Evolutionary conservation across 805 yeast species (phyloP).

Genomic region (Cyberlindnera japonica): DNA sequence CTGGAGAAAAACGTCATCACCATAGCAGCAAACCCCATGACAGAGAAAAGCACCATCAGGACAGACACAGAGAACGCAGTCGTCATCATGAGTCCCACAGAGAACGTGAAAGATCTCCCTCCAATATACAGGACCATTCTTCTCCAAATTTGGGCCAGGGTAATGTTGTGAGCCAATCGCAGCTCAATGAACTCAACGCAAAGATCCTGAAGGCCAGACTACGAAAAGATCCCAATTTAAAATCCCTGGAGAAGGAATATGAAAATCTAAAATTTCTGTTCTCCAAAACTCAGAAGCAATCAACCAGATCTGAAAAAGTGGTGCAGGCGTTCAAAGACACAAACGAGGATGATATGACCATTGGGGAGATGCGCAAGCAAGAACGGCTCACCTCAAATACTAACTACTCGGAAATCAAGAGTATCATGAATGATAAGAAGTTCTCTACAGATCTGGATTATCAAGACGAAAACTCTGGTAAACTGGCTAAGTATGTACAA

Average conservation of each 20-base stretch:
- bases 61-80: slow-evolving; percentile 1
- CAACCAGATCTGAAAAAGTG: background rate
- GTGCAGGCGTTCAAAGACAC: background rate
- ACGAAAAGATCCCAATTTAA: slow-evolving; percentile 21
- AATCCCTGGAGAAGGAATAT: slow-evolving; percentile 24
- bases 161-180: slow-evolving; percentile 2
- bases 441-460: slow-evolving; percentile 40
- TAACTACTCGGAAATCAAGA: slow-evolving; percentile 28
- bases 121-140: too few relatives aligned
- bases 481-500: slow-evolving; percentile 32
- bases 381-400: slow-evolving; percentile 28
- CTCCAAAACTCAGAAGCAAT: slow-evolving; percentile 1
- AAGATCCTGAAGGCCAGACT: slow-evolving; percentile 33
- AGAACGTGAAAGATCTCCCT: background rate
- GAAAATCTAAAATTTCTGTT: slow-evolving; percentile 14
- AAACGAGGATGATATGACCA: slow-evolving; percentile 33
- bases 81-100: slow-evolving; percentile 1
- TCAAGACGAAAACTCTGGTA: slow-evolving; percentile 39
- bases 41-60: background rate
- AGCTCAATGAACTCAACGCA: slow-evolving; percentile 32
- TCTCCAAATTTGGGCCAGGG: too few relatives aligned
- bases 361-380: slow-evolving; percentile 33
- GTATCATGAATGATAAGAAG: slow-evolving; percentile 35
- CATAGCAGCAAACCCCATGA: background rate
- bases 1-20: background rate